Percentiles rank a stretch among this genome's conserved stretches.
phyloP scores from a whole-genome alignment of 1,284 basidiomycete genomes.

The Heterobasidion occidentale region DNA sequence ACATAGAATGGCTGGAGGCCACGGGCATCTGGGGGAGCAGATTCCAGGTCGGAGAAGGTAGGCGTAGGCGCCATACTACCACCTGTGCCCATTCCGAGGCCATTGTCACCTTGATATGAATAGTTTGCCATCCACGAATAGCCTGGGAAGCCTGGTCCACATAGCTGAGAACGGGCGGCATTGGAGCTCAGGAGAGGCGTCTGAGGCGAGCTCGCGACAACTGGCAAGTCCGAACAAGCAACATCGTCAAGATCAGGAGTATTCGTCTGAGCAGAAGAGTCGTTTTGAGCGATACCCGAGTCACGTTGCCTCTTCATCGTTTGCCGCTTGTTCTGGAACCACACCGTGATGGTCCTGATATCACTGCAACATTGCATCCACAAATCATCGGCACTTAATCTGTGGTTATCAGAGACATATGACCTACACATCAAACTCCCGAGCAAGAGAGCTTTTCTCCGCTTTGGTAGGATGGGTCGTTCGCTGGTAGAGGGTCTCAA shows the following conservation, averaged over 20 bases:
- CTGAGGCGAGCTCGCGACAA: background rate
- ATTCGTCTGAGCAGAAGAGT: background rate
- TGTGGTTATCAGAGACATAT: background rate
- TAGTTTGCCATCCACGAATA: background rate
- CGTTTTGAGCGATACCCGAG: background rate
- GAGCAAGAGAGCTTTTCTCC: conserved; percentile 29
- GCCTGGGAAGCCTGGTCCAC: background rate
- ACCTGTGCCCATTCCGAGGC: background rate
- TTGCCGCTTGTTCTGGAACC: conserved; percentile 46
- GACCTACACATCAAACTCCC: conserved; percentile 32
- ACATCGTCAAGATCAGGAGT: background rate
- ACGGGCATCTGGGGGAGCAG: background rate
- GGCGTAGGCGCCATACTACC: background rate
- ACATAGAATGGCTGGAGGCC: background rate
- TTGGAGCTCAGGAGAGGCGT: background rate
- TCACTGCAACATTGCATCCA: conserved; percentile 21
- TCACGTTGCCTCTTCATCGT: conserved; percentile 28
- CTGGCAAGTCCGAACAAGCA: background rate
- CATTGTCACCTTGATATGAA: background rate
- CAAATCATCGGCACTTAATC: too few species aligned
- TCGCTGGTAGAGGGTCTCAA: conserved; percentile 29
- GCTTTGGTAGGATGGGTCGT: conserved; percentile 32
- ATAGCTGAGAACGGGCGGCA: background rate
- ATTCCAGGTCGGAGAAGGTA: background rate
- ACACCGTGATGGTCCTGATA: conserved; percentile 40